phyloP scores from a whole-genome alignment of 75 land plant species.

The Selaginella moellendorffii region DNA sequence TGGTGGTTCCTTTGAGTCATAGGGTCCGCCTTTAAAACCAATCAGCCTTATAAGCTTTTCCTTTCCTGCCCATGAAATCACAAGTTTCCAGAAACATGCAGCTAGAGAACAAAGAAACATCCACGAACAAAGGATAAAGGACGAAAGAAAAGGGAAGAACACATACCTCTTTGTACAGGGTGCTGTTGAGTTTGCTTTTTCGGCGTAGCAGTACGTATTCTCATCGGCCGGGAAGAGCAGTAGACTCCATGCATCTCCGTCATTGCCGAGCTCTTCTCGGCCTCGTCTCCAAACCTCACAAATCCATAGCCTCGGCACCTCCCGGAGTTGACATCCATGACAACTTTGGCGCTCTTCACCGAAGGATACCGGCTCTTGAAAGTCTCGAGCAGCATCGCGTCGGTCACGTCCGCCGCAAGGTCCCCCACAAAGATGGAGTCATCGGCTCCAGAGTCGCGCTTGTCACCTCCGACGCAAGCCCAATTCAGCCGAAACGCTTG shows the following conservation, averaged over 20 bases:
- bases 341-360: constrained; percentile 85
- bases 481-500: constrained; percentile 76
- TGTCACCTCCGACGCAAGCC: constrained; percentile 81
- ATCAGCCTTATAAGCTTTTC: neutral
- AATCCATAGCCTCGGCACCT: constrained; percentile 80
- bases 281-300: constrained; percentile 79
- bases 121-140: neutral
- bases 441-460: constrained; percentile 56
- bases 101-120: neutral
- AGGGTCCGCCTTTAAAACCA: no score
- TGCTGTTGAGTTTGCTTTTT: constrained; percentile 12
- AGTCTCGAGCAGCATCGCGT: constrained; percentile 67
- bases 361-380: constrained; percentile 56
- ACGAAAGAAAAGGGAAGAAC: neutral
- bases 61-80: neutral
- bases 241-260: constrained; percentile 35
- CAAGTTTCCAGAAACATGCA: neutral
- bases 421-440: constrained; percentile 90
- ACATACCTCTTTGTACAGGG: neutral
- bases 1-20: neutral
- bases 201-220: constrained; percentile 35
- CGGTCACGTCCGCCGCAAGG: constrained; percentile 84
- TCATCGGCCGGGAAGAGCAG: constrained; percentile 33
- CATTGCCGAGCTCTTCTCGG: constrained; percentile 22
- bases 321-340: constrained; percentile 71